Percentiles rank a stretch among this genome's conserved stretches.
phyloP scores from a whole-genome alignment of 495 filamentous ascomycete genomes.

The Hypoxylon lienhwacheense region DNA sequence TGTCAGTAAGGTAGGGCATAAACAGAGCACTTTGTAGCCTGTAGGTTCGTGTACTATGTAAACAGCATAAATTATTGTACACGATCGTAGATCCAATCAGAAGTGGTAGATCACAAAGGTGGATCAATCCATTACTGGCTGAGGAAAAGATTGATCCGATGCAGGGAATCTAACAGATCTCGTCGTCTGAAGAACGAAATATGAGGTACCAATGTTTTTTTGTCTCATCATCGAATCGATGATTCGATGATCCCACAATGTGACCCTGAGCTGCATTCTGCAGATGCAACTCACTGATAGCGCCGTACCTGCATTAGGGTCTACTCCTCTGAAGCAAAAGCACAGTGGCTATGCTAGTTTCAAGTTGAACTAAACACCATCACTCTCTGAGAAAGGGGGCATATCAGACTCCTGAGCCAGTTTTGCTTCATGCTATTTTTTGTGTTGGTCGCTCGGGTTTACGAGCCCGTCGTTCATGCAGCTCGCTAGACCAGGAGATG shows the following conservation, averaged over 20 bases:
- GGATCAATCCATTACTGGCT: slow-evolving; percentile 2
- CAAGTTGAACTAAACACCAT: slow-evolving; percentile 29
- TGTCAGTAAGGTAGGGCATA: too few species aligned
- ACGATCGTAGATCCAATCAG: slow-evolving; percentile 14
- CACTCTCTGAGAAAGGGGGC: slow-evolving; percentile 12
- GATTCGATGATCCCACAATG: slow-evolving; percentile 26
- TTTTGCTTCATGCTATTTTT: slow-evolving; percentile 32
- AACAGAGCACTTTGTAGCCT: too few species aligned
- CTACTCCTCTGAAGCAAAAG: slow-evolving; percentile 10
- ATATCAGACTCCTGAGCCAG: slow-evolving; percentile 4
- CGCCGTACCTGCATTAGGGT: slow-evolving; percentile 38
- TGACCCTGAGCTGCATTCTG: slow-evolving; percentile 12
- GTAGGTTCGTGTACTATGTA: too few species aligned
- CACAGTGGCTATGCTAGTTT: slow-evolving; percentile 39
- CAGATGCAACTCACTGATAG: slow-evolving; percentile 23
- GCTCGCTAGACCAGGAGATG: slow-evolving; percentile 6
- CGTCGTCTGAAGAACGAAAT: slow-evolving; percentile 1
- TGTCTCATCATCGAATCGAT: slow-evolving; percentile 17
- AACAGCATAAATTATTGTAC: too few species aligned
- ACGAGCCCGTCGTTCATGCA: too few species aligned
- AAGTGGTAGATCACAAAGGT: slow-evolving; percentile 1
- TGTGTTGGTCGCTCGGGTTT: too few species aligned
- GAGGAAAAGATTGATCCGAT: slow-evolving; percentile 24
- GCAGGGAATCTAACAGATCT: slow-evolving; percentile 23
- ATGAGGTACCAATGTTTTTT: background rate